These are phyloP conservation scores for Monosporascus sp. DNA, from an alignment of 2,329 filamentous ascomycete species.

Conservation along the genomic window DNA sequence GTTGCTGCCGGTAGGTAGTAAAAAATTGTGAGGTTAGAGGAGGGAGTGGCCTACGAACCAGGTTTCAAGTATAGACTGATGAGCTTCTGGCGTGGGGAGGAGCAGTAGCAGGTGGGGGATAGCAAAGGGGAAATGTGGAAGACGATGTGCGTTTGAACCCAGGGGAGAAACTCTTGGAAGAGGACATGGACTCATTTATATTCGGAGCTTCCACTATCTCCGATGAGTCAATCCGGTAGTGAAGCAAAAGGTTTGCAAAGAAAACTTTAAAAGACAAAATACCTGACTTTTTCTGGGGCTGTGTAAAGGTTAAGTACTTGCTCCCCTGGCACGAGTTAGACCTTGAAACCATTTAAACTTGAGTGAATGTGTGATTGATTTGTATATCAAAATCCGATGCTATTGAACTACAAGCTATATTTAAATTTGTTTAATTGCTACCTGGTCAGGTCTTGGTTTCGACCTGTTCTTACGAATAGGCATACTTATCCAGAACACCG, in stretches of 20 bases:
- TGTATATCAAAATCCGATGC: not conserved
- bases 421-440: no score
- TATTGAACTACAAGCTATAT: not conserved
- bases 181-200: slow-evolving; percentile 2
- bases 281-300: no score
- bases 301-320: no score
- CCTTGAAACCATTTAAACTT: no score
- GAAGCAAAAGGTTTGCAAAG: not conserved
- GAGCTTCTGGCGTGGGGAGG: slow-evolving; percentile 2
- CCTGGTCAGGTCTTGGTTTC: no score
- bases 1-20: not conserved
- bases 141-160: no score
- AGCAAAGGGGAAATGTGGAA: not conserved
- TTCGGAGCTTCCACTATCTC: slow-evolving; percentile 1
- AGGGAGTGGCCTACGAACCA: not conserved
- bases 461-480: no score
- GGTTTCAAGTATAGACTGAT: not conserved
- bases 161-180: not conserved
- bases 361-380: not conserved
- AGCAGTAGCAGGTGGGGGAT: not conserved
- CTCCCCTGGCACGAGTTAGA: no score
- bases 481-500: not conserved
- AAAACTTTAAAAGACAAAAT: not conserved
- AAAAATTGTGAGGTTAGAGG: slow-evolving; percentile 1
- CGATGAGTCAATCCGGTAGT: slow-evolving; percentile 1